Evolutionary conservation across 2,329 filamentous ascomycete genomes (phyloP).

Genomic region (Bisporella sp.): DNA sequence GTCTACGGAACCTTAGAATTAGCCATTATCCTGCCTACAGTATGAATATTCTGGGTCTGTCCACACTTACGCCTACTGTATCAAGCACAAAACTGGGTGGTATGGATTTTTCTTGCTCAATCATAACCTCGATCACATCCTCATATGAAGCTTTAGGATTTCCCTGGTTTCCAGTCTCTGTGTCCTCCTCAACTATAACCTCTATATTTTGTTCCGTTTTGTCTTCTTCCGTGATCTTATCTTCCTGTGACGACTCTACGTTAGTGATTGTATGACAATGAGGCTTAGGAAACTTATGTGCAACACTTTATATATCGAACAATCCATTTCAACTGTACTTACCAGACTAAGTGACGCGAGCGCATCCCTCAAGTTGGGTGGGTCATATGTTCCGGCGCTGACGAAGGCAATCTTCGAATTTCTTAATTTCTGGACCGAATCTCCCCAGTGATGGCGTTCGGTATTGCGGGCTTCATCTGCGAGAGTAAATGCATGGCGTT

Average conservation of each 20-base stretch:
- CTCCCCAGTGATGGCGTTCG: conserved; percentile 40
- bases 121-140: not conserved
- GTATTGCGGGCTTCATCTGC: conserved; percentile 53
- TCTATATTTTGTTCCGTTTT: conserved; percentile 1
- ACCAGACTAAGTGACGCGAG: not conserved
- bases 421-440: conserved; percentile 43
- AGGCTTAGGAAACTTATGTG: no score
- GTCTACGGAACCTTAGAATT: conserved; percentile 5
- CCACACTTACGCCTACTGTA: conserved; percentile 17
- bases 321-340: not conserved
- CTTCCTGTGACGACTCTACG: no score
- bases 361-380: conserved; percentile 11
- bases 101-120: conserved; percentile 1
- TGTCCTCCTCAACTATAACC: not conserved
- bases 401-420: conserved; percentile 52
- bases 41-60: not conserved
- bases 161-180: not conserved
- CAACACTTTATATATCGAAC: no score
- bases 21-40: no score
- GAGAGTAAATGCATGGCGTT: conserved; percentile 27
- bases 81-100: conserved; percentile 25
- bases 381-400: conserved; percentile 45
- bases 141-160: not conserved
- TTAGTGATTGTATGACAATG: no score
- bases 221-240: not conserved